Evolutionary conservation across 345 rosid genomes (phyloP).

Genomic region (Raphanus sativus): DNA sequence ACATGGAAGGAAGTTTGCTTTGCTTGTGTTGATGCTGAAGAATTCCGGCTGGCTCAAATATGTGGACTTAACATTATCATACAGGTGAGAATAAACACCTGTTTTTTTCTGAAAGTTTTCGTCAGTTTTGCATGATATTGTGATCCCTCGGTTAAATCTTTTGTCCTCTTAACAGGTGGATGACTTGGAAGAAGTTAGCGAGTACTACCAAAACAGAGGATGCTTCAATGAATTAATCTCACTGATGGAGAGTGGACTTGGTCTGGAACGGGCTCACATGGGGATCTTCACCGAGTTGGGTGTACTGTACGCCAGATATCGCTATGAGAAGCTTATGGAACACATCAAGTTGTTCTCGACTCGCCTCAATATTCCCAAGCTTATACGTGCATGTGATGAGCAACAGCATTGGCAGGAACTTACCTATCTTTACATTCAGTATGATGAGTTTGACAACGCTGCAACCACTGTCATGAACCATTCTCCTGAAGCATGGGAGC

Average conservation of each 20-base stretch:
- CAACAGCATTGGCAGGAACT: constrained; percentile 99
- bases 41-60: constrained; percentile 94
- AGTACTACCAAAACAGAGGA: constrained; percentile 97
- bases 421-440: constrained; percentile 84
- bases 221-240: constrained; percentile 96
- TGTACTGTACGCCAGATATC: constrained; percentile 96
- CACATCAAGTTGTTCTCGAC: constrained; percentile 97
- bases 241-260: constrained; percentile 99
- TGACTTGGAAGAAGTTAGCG: constrained; percentile 96
- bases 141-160: background rate
- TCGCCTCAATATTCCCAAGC: constrained; percentile 97
- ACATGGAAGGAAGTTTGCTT: constrained; percentile 99
- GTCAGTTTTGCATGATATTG: constrained; percentile 8
- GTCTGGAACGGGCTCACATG: constrained; percentile 98
- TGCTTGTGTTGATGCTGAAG: constrained; percentile 99
- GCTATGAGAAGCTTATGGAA: constrained; percentile 98
- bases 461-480: constrained; percentile 99
- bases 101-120: background rate
- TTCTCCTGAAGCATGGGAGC: constrained; percentile 99
- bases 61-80: constrained; percentile 93
- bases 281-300: constrained; percentile 99
- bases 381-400: constrained; percentile 96
- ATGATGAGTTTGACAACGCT: constrained; percentile 97
- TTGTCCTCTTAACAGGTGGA: constrained; percentile 64
- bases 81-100: constrained; percentile 55